Evolutionary conservation across 208 protist species (phyloP).

Genomic region (Trypanosoma rangeli): DNA sequence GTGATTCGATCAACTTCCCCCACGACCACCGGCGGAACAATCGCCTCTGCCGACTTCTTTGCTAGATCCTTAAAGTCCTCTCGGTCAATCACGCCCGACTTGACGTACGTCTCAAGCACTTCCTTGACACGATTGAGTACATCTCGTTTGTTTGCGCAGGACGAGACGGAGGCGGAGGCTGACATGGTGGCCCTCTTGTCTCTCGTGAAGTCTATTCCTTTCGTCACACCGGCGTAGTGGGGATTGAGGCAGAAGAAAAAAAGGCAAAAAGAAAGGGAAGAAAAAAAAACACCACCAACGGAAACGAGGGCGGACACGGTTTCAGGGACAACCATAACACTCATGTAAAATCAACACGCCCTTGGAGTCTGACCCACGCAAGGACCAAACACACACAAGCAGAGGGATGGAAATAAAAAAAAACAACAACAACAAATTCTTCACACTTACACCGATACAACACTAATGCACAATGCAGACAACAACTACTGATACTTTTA

Average conservation of each 20-base stretch:
- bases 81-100: slow-evolving; percentile 49
- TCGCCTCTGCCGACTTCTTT: slow-evolving; percentile 41
- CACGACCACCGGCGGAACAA: slow-evolving; percentile 30
- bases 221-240: neutral
- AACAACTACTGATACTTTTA: neutral
- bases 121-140: slow-evolving; percentile 67
- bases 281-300: neutral
- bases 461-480: neutral
- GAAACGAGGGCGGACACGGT: slow-evolving; percentile 1
- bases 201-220: slow-evolving; percentile 5
- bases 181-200: slow-evolving; percentile 6
- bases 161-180: neutral
- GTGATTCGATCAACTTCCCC: slow-evolving; percentile 7
- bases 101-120: slow-evolving; percentile 46
- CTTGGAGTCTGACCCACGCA: neutral
- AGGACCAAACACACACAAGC: neutral
- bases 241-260: slow-evolving; percentile 17
- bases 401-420: neutral
- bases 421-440: neutral
- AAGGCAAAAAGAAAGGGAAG: slow-evolving; percentile 16
- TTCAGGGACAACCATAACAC: slow-evolving; percentile 7
- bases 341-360: neutral
- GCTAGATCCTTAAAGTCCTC: slow-evolving; percentile 63
- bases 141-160: slow-evolving; percentile 61
- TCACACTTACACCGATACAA: neutral